A percentile compares a stretch with the other conserved stretches of the same genome.
phyloP scores from a whole-genome alignment of 805 yeast genomes.

The Myxozyma geophila region DNA sequence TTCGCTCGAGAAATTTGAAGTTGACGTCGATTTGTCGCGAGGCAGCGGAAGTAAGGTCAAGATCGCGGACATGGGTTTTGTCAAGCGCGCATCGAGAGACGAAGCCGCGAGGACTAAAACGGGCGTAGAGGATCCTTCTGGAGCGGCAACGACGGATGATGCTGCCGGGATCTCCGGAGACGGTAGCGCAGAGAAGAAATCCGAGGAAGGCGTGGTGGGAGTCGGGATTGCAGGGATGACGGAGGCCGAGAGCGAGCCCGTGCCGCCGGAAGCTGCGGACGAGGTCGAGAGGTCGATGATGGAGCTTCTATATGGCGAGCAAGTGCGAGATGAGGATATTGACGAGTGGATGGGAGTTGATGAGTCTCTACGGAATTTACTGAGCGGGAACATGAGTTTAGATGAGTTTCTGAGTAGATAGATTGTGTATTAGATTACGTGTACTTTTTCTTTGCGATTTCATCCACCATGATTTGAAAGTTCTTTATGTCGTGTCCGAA shows the following conservation, averaged over 20 bases:
- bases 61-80: conserved; percentile 38
- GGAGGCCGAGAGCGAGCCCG: not conserved
- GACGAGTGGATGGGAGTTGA: conserved; percentile 4
- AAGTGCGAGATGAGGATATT: not conserved
- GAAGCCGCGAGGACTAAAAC: conserved; percentile 38
- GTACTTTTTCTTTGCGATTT: conserved; percentile 20
- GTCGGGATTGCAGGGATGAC: conserved; percentile 39
- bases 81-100: conserved; percentile 38
- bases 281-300: not conserved
- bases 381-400: conserved; percentile 37
- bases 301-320: not conserved
- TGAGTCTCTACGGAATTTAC: conserved; percentile 22
- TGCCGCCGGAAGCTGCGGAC: not conserved
- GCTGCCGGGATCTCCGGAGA: no score
- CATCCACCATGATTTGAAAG: conserved; percentile 38
- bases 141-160: conserved; percentile 9
- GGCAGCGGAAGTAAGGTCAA: conserved; percentile 31
- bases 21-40: conserved; percentile 40
- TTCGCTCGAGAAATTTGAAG: conserved; percentile 40
- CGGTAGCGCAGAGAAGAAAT: no score
- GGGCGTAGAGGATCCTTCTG: conserved; percentile 30
- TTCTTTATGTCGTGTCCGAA: conserved; percentile 41
- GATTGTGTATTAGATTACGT: conserved; percentile 1
- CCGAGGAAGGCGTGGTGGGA: conserved; percentile 21
- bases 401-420: conserved; percentile 36